phyloP scores from a whole-genome alignment of 2,329 filamentous ascomycete genomes.

The Alternaria tenuissima region DNA sequence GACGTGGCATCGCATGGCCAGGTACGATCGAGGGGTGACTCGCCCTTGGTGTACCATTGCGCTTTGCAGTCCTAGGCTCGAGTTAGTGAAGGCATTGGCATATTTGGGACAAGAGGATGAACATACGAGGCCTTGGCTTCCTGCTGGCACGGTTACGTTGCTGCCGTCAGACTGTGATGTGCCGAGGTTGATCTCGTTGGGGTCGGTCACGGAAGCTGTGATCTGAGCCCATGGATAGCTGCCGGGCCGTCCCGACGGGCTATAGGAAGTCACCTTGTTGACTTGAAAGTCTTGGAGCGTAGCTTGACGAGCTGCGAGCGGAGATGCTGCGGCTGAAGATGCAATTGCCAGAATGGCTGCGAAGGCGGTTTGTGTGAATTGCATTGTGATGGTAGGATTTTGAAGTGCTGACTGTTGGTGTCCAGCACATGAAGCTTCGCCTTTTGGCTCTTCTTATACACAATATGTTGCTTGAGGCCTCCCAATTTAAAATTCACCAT shows the following conservation, averaged over 20 bases:
- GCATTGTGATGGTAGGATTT: constrained; percentile 12
- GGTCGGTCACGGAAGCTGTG: constrained; percentile 36
- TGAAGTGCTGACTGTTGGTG: not conserved
- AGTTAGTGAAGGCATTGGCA: not conserved
- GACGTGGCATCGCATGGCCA: constrained; percentile 35
- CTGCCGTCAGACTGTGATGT: constrained; percentile 7
- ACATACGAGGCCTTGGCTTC: constrained; percentile 24
- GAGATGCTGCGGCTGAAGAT: constrained; percentile 13
- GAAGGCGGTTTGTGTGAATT: constrained; percentile 18
- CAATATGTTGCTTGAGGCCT: not conserved
- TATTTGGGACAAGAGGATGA: not conserved
- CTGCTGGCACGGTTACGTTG: constrained; percentile 25
- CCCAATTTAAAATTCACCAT: constrained; percentile 1
- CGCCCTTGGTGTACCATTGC: constrained; percentile 28
- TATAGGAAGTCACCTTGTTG: constrained; percentile 2
- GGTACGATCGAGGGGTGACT: constrained; percentile 27
- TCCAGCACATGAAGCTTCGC: not conserved
- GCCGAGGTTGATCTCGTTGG: constrained; percentile 33
- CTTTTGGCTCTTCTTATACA: not conserved
- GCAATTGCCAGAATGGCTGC: constrained; percentile 20
- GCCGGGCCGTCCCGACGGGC: constrained; percentile 31
- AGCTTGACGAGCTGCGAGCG: constrained; percentile 21
- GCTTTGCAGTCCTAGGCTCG: constrained; percentile 33
- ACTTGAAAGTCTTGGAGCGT: constrained; percentile 34
- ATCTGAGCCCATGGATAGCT: constrained; percentile 31